Conservation (phyloP, 2,329 filamentous ascomycete species). For the Daldinia eschscholtzii region DNA sequence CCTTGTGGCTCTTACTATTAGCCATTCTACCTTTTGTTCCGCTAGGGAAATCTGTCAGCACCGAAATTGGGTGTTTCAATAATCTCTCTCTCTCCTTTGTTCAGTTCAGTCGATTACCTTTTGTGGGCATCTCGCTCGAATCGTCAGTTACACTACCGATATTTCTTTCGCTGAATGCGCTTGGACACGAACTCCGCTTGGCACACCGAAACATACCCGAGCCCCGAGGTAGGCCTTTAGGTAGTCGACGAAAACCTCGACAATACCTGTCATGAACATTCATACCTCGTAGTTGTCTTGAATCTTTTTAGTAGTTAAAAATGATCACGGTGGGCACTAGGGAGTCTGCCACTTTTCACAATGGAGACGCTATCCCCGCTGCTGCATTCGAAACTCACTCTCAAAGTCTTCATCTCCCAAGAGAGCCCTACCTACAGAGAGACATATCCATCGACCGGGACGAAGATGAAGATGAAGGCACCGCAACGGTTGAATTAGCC, state of each 20-base stretch:
- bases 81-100: not conserved
- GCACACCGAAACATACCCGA: conserved; percentile 11
- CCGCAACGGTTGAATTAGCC: conserved; percentile 58
- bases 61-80: conserved; percentile 5
- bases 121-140: conserved; percentile 3
- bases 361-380: conserved; percentile 43
- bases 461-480: conserved; percentile 54
- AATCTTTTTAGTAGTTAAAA: conserved; percentile 33
- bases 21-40: not conserved
- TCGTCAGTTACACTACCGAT: conserved; percentile 4
- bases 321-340: conserved; percentile 46
- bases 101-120: not conserved
- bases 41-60: not conserved
- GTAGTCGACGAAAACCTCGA: conserved; percentile 18
- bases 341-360: conserved; percentile 44
- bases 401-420: conserved; percentile 45
- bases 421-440: conserved; percentile 48
- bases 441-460: conserved; percentile 49
- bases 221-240: conserved; percentile 7
- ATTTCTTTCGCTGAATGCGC: conserved; percentile 11
- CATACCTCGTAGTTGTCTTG: conserved; percentile 27
- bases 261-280: conserved; percentile 45
- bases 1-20: conserved; percentile 7
- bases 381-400: conserved; percentile 47
- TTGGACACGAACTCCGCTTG: not conserved